A percentile compares a stretch with the other conserved stretches of the same genome.
phyloP scores from a whole-genome alignment of 345 rosid genomes.

The Rubroshorea leprosula region DNA sequence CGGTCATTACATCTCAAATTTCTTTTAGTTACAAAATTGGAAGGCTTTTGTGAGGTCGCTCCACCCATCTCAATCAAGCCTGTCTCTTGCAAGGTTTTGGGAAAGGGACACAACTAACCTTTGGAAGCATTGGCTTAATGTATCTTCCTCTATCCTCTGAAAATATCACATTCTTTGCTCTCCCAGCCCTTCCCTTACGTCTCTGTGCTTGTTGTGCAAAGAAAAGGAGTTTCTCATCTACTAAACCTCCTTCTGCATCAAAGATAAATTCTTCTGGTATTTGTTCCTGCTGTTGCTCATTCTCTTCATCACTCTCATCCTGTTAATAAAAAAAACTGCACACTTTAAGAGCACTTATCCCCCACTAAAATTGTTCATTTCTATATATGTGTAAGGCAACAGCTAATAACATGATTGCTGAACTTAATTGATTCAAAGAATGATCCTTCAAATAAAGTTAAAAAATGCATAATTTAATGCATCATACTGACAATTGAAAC shows the following conservation, averaged over 20 bases:
- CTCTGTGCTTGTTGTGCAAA: constrained; percentile 98
- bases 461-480: constrained; percentile 1
- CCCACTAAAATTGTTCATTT: background rate
- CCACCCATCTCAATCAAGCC: background rate
- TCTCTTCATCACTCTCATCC: constrained; percentile 80
- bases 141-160: constrained; percentile 98
- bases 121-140: constrained; percentile 96
- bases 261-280: constrained; percentile 93
- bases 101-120: constrained; percentile 40
- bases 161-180: constrained; percentile 93
- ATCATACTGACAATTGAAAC: constrained; percentile 5
- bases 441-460: constrained; percentile 1
- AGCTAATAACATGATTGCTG: too few species aligned
- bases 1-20: background rate
- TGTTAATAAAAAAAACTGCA: constrained; percentile 24
- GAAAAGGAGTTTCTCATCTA: constrained; percentile 94
- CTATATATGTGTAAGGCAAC: too few species aligned
- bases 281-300: constrained; percentile 89
- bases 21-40: background rate
- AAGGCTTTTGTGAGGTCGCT: background rate
- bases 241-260: constrained; percentile 98
- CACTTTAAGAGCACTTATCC: constrained; percentile 15
- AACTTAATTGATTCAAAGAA: constrained; percentile 10
- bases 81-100: background rate
- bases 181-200: constrained; percentile 87